Base-by-base conservation (phyloP, 2,329 filamentous ascomycete genomes). In the Aspergillus sp. region DNA sequence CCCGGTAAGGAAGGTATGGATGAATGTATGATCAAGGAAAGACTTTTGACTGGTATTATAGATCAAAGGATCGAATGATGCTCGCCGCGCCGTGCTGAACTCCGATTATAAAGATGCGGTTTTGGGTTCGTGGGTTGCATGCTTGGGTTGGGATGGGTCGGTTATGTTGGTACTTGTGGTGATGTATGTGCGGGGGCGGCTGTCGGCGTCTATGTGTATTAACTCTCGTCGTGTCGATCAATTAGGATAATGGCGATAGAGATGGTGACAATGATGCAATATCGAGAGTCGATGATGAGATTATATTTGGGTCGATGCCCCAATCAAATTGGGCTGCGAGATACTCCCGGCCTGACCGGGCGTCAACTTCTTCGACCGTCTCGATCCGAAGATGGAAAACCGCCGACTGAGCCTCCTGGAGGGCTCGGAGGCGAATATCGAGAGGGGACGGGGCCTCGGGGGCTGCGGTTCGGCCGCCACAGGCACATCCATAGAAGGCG, bases 241-340 rank as follows among this genome's bases (percentile, higher is more conserved):
- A 55, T 47, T 50, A 50, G 53, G 39, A 13, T 42, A 19, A 21
- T 54, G 23, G 32, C 32, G 32, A 36, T 36, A 36, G 32, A 5
- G 30, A 53, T 36, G 53, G 53, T 42, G 53, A 42, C 30, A 36
- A 44, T 55, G 53, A 55, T 55, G 53, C 25, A 44, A 53, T 53
- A 25, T 39, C 6, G 50, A 23, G 25, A 32, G 21, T 15, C 68
- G 27, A 68, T 60, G 38, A 66, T 25, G 32, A 3, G 39, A 23
- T 61, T 60, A 69, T 27, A 65, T 67, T 21, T 71, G 65, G 49
- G 64, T 71, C 23, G 71, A 74, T 13, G 72, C 69, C 8, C 72
- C 71, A 62, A 75, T 74, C 63, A 74, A 41, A 61, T 73, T 72
- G 36, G 73, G 72, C 58, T 71, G 66, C 7, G 73, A 74, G 48